Percentiles rank a stretch among this genome's conserved stretches.
Evolutionary conservation across 352 stramenopile genomes (phyloP).

Genomic region (Pythium pyrilobum): DNA sequence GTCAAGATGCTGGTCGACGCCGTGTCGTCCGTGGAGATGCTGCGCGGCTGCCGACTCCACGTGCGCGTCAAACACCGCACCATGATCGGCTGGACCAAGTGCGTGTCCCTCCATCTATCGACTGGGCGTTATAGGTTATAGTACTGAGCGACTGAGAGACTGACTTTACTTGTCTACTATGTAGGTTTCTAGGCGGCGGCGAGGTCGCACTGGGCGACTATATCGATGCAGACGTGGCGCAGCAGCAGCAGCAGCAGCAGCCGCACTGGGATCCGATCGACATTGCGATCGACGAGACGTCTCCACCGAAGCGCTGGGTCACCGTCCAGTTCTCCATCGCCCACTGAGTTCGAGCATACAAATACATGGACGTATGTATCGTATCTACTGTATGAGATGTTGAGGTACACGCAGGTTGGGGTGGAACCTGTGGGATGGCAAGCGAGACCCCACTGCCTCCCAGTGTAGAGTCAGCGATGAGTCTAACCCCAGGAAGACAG

Average conservation of each 20-base stretch:
- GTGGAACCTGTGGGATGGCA: too few species aligned
- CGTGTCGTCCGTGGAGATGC: neutral
- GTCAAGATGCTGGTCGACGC: neutral
- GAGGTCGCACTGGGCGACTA: neutral
- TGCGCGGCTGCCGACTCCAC: constrained; percentile 7
- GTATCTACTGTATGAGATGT: too few species aligned
- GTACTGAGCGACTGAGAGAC: neutral
- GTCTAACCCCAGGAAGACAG: too few species aligned
- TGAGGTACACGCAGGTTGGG: too few species aligned
- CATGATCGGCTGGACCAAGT: constrained; percentile 8
- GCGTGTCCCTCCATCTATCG: too few species aligned
- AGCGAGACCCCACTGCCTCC: too few species aligned
- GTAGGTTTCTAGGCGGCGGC: constrained; percentile 2
- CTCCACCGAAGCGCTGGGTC: neutral
- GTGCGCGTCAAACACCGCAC: constrained; percentile 6
- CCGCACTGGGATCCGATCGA: constrained; percentile 7
- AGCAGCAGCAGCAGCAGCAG: constrained; percentile 4
- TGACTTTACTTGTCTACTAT: neutral
- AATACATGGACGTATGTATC: too few species aligned
- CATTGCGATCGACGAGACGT: constrained; percentile 3
- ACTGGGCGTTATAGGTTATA: too few species aligned
- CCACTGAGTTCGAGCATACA: too few species aligned
- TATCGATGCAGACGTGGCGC: neutral
- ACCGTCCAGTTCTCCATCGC: constrained; percentile 4
- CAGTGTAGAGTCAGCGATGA: too few species aligned